Conservation (phyloP, 768 basidiomycete genomes). For the Holtermannia corniformis region DNA sequence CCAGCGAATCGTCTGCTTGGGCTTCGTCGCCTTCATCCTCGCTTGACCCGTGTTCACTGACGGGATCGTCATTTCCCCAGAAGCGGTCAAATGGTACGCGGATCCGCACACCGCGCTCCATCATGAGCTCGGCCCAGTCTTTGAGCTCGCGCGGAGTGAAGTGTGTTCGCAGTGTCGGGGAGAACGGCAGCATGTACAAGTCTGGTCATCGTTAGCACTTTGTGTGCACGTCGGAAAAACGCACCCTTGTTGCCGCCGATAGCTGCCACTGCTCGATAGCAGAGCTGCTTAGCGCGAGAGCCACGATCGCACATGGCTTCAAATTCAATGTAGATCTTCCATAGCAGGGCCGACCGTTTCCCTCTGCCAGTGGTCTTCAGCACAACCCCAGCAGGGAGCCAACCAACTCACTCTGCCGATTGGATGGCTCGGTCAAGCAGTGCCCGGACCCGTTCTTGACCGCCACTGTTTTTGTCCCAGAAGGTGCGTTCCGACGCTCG, state of each 20-base stretch:
- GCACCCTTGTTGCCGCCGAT: slow-evolving; percentile 42
- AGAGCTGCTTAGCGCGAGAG: slow-evolving; percentile 36
- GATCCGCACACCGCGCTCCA: slow-evolving; percentile 41
- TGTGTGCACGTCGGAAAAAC: not conserved
- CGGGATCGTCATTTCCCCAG: slow-evolving; percentile 11
- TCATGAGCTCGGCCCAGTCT: slow-evolving; percentile 41
- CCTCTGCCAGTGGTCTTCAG: slow-evolving; percentile 20
- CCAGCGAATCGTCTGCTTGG: slow-evolving; percentile 30
- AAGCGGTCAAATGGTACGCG: slow-evolving; percentile 36
- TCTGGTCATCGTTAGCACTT: slow-evolving; percentile 17
- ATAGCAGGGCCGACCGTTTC: slow-evolving; percentile 33
- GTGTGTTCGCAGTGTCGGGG: slow-evolving; percentile 29
- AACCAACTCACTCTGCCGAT: slow-evolving; percentile 21
- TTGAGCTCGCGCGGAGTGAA: slow-evolving; percentile 41
- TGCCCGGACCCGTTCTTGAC: slow-evolving; percentile 34
- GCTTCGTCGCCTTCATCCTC: slow-evolving; percentile 26
- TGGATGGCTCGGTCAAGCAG: slow-evolving; percentile 40
- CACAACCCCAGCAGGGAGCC: too few relatives aligned
- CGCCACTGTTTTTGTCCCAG: slow-evolving; percentile 27
- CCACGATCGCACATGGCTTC: slow-evolving; percentile 34
- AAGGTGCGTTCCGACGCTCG: slow-evolving; percentile 19
- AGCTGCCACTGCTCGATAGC: slow-evolving; percentile 40
- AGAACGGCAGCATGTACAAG: slow-evolving; percentile 43
- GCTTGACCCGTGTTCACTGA: slow-evolving; percentile 4
- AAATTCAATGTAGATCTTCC: slow-evolving; percentile 44